Base-by-base conservation (phyloP, 768 basidiomycete species). In the Boletus rufocinnamomeus region DNA sequence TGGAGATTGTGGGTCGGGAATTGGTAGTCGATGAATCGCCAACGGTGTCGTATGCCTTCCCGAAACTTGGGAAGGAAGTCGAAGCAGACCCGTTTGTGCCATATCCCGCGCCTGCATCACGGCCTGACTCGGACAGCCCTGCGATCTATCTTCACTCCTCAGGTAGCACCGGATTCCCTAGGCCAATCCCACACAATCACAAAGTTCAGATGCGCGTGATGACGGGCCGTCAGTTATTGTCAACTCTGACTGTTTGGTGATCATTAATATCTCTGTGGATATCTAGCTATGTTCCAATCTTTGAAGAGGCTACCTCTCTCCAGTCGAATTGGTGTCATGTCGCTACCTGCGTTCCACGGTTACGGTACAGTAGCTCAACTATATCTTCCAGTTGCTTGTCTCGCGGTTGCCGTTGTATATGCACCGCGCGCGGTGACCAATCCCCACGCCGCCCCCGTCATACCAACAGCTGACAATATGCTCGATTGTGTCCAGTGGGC, bases 111-210 rank as follows among this genome's bases (percentile, higher is more conserved):
- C 59, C 2, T 2, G 5, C 25, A 0, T 34, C 49, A 0, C 50
- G 47, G 2, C 49, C 56, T 6, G 40, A 56, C 23, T 40, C 60
- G 57, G 57, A 60, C 13, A 28, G 17, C 7, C 38, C 45, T 10
- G 46, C 8, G 2, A 17, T 59, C 3, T 59, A 59, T 25, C 23
- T 59, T 27, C 65, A 66, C 35, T 66, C 65, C 7, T 66, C 65
- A 4, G 65, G 81, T n/a, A 81, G 78, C 45, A 79, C 81, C 0
- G 80, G 80, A 7, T 70, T 77, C 50, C 80, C 81, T 0, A 81
- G 79, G 53, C 63, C 76, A 19, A 75, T 81, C 25, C 53, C 64
- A 1, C 69, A 74, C 35, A 74, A 69, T 2, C 72, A 75, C 54
- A 64, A 57, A 32, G 56, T 63, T 8, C 46, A 77, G 27, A 25